These are phyloP conservation scores for Pestalotiopsis sp. DNA, from an alignment of 2,329 filamentous ascomycete genomes.

Conservation along the genomic window DNA sequence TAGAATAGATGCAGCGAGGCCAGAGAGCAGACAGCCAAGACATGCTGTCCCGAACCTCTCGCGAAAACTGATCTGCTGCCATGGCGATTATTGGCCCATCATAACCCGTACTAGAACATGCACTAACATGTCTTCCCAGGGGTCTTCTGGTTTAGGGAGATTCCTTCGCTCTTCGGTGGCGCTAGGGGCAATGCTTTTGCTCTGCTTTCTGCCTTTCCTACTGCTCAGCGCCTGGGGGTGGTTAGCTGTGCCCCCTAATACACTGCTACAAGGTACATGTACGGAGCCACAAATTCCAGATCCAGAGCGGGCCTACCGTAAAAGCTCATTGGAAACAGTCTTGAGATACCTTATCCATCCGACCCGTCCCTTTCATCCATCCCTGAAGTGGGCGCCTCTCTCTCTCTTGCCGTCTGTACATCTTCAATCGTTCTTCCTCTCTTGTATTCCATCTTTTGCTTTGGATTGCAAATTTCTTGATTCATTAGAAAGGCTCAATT, in stretches of 20 bases:
- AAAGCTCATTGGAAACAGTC: conserved; percentile 8
- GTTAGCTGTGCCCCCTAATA: background rate
- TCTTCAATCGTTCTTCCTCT: background rate
- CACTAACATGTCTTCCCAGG: background rate
- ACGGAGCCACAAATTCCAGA: conserved; percentile 6
- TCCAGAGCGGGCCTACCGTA: conserved; percentile 1
- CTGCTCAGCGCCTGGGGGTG: background rate
- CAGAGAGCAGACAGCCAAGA: background rate
- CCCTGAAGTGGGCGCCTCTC: background rate
- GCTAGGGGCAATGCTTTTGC: background rate
- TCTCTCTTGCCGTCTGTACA: background rate
- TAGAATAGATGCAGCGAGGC: background rate
- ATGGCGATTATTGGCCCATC: background rate
- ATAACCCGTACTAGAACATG: background rate
- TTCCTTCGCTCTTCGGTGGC: background rate
- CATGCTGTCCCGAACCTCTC: background rate
- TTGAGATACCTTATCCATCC: background rate
- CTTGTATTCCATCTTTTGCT: background rate
- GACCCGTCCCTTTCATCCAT: background rate
- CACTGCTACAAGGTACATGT: background rate
- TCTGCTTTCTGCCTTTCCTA: background rate
- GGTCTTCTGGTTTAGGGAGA: background rate
- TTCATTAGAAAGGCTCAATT: background rate
- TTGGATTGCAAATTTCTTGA: background rate
- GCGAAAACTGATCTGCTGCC: background rate